Evolutionary conservation across 2,329 filamentous ascomycete genomes (phyloP), one percentile per base, ranked within the genome.

Genomic region (Acrodontium crateriforme): DNA sequence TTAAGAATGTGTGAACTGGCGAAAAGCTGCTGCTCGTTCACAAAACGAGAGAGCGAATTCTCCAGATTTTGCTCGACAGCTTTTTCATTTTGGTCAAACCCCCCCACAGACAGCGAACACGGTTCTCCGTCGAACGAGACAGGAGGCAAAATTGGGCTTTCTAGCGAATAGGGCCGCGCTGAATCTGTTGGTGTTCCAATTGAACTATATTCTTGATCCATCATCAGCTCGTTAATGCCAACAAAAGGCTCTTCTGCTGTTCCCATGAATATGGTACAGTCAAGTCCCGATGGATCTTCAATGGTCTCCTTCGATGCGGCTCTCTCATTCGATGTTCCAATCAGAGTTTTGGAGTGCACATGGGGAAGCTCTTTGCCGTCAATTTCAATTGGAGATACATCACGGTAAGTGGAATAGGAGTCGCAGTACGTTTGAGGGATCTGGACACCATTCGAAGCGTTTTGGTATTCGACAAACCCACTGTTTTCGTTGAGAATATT

Each of bases 341-440:
- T 39, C 18, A 50, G 34, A 24, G 40, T 45, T 31, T 50, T 50
- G 22, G 32, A 32, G 19, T 50, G 45, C 2, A 45, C 41, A 25
- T 46, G 44, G 3, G 44, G 44, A 4, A 42, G 15, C 25, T 37
- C 39, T 8, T 24, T 35, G 16, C 31, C 30, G 9, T 43, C 40
- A 10, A 44, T 38, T 32, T 49, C 42, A 15, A 32, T 25, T 4
- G 39, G 29, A n/a, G 15, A n/a, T 7, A 17, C 20, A n/a, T n/a
- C n/a, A n/a, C n/a, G n/a, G n/a, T n/a, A n/a, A n/a, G n/a, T n/a
- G n/a, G n/a, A n/a, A n/a, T n/a, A n/a, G n/a, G n/a, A n/a, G n/a
- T n/a, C n/a, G n/a, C n/a, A 14, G 22, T 16, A 15, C 6, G 24
- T 25, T 18, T 24, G 14, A 10, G 23, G 19, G 18, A 10, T 27